phyloP scores from a whole-genome alignment of 345 rosid species.

The Lumnitzera littorea region DNA sequence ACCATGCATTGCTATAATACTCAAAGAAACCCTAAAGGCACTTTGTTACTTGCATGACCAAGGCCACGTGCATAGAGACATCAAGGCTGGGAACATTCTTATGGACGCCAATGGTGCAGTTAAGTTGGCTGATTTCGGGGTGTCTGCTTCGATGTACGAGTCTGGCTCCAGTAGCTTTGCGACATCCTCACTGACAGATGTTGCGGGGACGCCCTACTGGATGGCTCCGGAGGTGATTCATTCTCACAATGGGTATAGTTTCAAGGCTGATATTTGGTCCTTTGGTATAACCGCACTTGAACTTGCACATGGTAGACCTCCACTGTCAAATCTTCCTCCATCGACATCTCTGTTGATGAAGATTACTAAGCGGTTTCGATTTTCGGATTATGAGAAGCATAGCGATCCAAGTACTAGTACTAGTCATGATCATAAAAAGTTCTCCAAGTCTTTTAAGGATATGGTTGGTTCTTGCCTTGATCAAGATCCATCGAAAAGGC shows the following conservation, averaged over 20 bases:
- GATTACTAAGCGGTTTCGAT: conserved; percentile 66
- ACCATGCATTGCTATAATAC: conserved; percentile 62
- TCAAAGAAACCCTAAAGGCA: conserved; percentile 62
- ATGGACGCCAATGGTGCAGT: conserved; percentile 59
- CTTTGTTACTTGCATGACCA: conserved; percentile 68
- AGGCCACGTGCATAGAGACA: conserved; percentile 74
- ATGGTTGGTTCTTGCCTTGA: conserved; percentile 74
- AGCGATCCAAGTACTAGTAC: conserved; percentile 11
- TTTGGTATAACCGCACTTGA: conserved; percentile 87
- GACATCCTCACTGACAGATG: conserved; percentile 45
- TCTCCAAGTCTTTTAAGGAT: conserved; percentile 74
- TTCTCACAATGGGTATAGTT: conserved; percentile 78
- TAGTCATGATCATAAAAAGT: conserved; percentile 37
- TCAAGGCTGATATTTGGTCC: conserved; percentile 94
- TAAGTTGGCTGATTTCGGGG: conserved; percentile 85
- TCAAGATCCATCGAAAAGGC: conserved; percentile 75
- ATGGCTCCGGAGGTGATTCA: conserved; percentile 98
- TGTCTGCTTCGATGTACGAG: conserved; percentile 75
- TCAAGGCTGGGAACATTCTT: conserved; percentile 75
- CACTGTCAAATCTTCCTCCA: conserved; percentile 72
- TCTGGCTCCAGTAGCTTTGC: conserved; percentile 25
- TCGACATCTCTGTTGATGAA: conserved; percentile 71
- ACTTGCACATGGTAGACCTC: conserved; percentile 81
- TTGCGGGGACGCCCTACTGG: conserved; percentile 91
- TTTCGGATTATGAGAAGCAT: conserved; percentile 57